phyloP scores from a whole-genome alignment of 306 rosid genomes.

The Astragalus glycyphyllos region DNA sequence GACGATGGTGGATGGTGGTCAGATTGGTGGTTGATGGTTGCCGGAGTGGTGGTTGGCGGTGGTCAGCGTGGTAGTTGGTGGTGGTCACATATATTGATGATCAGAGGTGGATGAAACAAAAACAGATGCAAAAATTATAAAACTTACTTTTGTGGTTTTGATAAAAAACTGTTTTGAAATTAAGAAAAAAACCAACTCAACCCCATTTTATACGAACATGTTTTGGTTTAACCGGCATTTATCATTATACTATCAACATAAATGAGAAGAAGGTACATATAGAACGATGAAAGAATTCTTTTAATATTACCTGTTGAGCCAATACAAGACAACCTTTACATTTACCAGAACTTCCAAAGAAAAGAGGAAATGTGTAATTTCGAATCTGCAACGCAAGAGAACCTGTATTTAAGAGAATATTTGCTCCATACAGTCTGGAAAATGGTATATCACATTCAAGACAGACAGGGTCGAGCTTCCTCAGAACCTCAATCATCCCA shows the following conservation, averaged over 20 bases:
- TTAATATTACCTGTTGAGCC: slow-evolving; percentile 86
- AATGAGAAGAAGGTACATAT: slow-evolving; percentile 31
- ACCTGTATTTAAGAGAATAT: slow-evolving; percentile 66
- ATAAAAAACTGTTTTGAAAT: too few relatives aligned
- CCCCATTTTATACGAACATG: too few relatives aligned
- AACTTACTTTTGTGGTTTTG: too few relatives aligned
- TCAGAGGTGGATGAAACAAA: too few relatives aligned
- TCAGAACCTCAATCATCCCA: slow-evolving; percentile 84
- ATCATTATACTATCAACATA: slow-evolving; percentile 16
- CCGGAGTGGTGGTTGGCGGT: too few relatives aligned
- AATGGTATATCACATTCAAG: slow-evolving; percentile 77
- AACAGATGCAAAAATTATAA: too few relatives aligned
- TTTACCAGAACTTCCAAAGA: slow-evolving; percentile 74
- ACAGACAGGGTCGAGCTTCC: slow-evolving; percentile 80
- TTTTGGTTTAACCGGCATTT: too few relatives aligned
- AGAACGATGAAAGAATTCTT: slow-evolving; percentile 30
- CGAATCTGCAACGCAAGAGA: slow-evolving; percentile 71
- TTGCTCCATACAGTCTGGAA: slow-evolving; percentile 82
- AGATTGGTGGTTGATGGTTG: too few relatives aligned
- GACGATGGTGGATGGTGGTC: too few relatives aligned
- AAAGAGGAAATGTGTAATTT: slow-evolving; percentile 79
- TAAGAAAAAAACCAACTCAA: too few relatives aligned
- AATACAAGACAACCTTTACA: slow-evolving; percentile 84
- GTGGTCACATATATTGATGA: too few relatives aligned
- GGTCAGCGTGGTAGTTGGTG: too few relatives aligned